phyloP scores from a whole-genome alignment of 2,329 filamentous ascomycete species.

The Alternaria triticimaculans region DNA sequence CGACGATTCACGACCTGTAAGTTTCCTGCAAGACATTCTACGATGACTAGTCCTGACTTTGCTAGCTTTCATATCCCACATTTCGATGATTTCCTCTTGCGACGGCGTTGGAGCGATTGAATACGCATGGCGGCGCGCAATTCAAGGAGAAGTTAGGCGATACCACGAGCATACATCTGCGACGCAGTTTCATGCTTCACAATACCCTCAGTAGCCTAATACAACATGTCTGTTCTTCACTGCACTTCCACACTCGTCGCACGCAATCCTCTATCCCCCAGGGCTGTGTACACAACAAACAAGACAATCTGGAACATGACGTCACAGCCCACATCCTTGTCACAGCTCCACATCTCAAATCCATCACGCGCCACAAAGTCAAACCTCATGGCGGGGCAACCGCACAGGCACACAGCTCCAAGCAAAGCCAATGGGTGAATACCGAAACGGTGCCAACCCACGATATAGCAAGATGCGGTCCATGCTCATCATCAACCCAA shows the following conservation, averaged over 20 bases:
- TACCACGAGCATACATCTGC: not conserved
- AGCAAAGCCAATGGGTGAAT: slow-evolving; percentile 34
- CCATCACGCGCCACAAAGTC: slow-evolving; percentile 16
- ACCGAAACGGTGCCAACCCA: slow-evolving; percentile 20
- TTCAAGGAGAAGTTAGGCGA: not conserved
- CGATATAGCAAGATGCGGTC: slow-evolving; percentile 47
- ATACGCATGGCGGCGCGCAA: slow-evolving; percentile 1
- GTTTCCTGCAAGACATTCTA: not conserved
- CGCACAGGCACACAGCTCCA: not conserved
- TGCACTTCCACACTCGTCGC: not conserved
- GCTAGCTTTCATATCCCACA: not conserved
- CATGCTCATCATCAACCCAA: slow-evolving; percentile 80
- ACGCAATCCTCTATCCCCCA: not conserved
- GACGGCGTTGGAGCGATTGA: slow-evolving; percentile 20
- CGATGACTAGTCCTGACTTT: not conserved
- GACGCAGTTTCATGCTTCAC: not conserved
- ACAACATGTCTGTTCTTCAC: not conserved
- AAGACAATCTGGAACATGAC: slow-evolving; percentile 8
- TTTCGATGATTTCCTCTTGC: slow-evolving; percentile 8
- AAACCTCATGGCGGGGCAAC: slow-evolving; percentile 23
- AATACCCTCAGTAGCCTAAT: slow-evolving; percentile 20
- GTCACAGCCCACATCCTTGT: slow-evolving; percentile 16
- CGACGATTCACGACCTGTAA: slow-evolving; percentile 37
- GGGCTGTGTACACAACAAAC: not conserved
- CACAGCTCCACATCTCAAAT: slow-evolving; percentile 15